Percentiles rank a stretch among this genome's conserved stretches.
Conservation (phyloP, 2,329 filamentous ascomycete species). For the Neofusicoccum kwambonambiense region DNA sequence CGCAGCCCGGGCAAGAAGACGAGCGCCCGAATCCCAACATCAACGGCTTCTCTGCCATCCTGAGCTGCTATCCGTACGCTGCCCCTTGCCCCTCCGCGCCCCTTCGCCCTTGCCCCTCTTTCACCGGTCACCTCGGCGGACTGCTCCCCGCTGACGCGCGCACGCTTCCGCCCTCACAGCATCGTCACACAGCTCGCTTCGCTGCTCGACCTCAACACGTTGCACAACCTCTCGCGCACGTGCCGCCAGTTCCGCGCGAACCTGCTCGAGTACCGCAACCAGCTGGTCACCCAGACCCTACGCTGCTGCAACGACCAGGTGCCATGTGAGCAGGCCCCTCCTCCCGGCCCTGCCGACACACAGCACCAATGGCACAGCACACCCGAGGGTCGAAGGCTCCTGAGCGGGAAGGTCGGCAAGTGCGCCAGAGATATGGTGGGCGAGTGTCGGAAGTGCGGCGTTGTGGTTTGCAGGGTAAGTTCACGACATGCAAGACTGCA, state of each 20-base stretch:
- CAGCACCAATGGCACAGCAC: conserved; percentile 1
- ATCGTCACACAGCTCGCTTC: conserved; percentile 73
- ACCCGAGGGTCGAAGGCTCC: conserved; percentile 38
- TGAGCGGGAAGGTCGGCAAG: conserved; percentile 66
- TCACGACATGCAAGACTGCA: not conserved
- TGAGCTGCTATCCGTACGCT: conserved; percentile 68
- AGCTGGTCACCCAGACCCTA: conserved; percentile 72
- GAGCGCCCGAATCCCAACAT: conserved; percentile 51
- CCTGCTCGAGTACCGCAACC: conserved; percentile 73
- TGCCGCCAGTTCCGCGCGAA: conserved; percentile 77
- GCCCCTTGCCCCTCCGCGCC: conserved; percentile 30
- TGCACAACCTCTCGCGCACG: conserved; percentile 78
- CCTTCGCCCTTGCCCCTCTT: not conserved
- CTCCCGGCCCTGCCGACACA: not conserved
- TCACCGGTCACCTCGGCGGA: conserved; percentile 19
- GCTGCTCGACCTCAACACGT: conserved; percentile 79
- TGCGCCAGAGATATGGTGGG: conserved; percentile 88
- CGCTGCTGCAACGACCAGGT: conserved; percentile 72
- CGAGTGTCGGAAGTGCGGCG: conserved; percentile 75
- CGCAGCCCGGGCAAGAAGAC: conserved; percentile 21
- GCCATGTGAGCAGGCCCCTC: not conserved
- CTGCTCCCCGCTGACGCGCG: not conserved
- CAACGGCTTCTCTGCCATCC: conserved; percentile 60
- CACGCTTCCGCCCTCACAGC: conserved; percentile 48
- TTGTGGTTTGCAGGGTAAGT: conserved; percentile 77